Base-by-base conservation (phyloP, 2,329 filamentous ascomycete genomes). In the Gaeumannomyces sp. region DNA sequence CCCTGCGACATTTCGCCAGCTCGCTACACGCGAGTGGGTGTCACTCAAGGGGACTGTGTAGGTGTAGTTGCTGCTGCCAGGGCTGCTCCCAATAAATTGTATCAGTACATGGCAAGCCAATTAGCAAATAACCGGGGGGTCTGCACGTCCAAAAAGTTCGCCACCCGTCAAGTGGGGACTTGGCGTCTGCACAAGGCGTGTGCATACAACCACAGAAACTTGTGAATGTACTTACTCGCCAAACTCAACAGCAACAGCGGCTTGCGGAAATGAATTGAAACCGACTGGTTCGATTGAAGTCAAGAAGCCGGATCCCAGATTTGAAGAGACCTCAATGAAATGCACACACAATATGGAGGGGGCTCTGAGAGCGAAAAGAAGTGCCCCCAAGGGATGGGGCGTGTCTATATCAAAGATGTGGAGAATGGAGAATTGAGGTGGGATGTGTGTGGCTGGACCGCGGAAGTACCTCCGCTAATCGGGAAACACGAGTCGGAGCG, bases 1-100 rank as follows among this genome's bases (percentile, higher is more conserved):
- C 57, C 56, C 45, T 64, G 62, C n/a, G 62, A 33, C 62, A 64
- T 64, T 13, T 28, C 33, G 61, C 29, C 50, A 22, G 45, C 45
- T 53, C 45, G 45, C 45, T 10, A 11, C 45, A 22, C 2, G 45
- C 45, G 45, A 53, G 45, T 25, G 45, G 45, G 22, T 11, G 19
- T 25, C n/a, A 53, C 45, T 25, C 45, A 53, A n/a, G 16, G 8
- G 45, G 8, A 53, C 38, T 45, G 38, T 2, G 38, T n/a, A n/a
- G 45, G 45, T 14, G 45, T n/a, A n/a, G 45, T 25, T 53, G 45
- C 8, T 25, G 45, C 19, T 25, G 22, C 19, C 45, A 53, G 19
- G 22, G 19, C 22, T 53, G 45, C 22, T 53, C 45, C 45, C 45
- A 11, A n/a, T n/a, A 53, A n/a, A 10, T 22, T 25, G 45, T n/a